Conservation (phyloP, 1,284 basidiomycete genomes). For the Golubevia sp. region DNA sequence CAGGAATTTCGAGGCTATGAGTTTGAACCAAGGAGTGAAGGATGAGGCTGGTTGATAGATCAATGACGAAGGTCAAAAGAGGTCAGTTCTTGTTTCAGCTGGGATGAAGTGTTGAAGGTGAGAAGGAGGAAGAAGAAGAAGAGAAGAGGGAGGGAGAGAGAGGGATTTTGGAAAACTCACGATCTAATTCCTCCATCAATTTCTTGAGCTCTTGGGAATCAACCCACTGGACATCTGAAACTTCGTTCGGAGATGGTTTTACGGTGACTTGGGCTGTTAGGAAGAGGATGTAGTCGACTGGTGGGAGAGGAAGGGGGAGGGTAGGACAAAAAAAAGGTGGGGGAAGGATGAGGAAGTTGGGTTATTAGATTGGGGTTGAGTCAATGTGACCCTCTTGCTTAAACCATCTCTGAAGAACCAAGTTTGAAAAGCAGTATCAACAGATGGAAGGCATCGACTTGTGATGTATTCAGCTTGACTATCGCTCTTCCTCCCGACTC, state of each 20-base stretch:
- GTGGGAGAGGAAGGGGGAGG: not conserved
- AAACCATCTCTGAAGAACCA: no score
- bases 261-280: slow-evolving; percentile 52
- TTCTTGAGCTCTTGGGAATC: slow-evolving; percentile 43
- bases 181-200: slow-evolving; percentile 58
- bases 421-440: no score
- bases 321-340: not conserved
- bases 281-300: slow-evolving; percentile 61
- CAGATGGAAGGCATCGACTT: no score
- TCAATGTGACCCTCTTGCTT: no score
- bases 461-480: no score
- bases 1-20: slow-evolving; percentile 57
- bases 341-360: no score
- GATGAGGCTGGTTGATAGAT: slow-evolving; percentile 19
- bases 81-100: not conserved
- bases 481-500: no score
- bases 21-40: slow-evolving; percentile 62
- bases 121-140: not conserved
- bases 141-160: not conserved
- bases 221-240: slow-evolving; percentile 56
- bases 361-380: no score
- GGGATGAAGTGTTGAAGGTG: not conserved
- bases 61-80: not conserved
- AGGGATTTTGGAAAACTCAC: slow-evolving; percentile 12
- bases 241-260: slow-evolving; percentile 49